These are phyloP conservation scores for Cordyceps sp. DNA, from an alignment of 2,329 filamentous ascomycete genomes.

Conservation along the genomic window DNA sequence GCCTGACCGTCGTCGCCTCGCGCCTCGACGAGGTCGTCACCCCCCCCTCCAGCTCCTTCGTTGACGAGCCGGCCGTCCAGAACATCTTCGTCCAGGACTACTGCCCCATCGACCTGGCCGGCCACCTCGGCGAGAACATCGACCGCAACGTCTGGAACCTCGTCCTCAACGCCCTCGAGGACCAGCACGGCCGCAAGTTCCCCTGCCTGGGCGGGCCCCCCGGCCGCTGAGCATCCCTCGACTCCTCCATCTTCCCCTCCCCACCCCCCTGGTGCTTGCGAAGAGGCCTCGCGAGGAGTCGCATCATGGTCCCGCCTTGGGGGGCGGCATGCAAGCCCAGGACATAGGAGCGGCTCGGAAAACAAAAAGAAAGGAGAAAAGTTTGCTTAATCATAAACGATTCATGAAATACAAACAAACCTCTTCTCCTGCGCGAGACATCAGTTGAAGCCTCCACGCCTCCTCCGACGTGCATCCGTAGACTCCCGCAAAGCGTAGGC, in stretches of 20 bases:
- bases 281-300: too few relatives aligned
- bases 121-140: constrained; percentile 4
- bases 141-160: constrained; percentile 6
- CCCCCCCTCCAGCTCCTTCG: constrained; percentile 4
- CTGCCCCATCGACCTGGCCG: constrained; percentile 4
- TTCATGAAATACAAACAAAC: too few relatives aligned
- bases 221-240: constrained; percentile 3
- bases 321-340: too few relatives aligned
- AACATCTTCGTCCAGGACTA: constrained; percentile 6
- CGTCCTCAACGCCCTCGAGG: constrained; percentile 5
- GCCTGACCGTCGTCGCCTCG: constrained; percentile 5
- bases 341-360: too few relatives aligned
- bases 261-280: too few relatives aligned
- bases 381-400: too few relatives aligned
- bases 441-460: too few relatives aligned
- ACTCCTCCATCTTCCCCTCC: background rate
- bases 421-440: too few relatives aligned
- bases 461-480: too few relatives aligned
- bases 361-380: too few relatives aligned
- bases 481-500: too few relatives aligned
- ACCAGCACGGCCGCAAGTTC: constrained; percentile 3
- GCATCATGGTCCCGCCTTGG: too few relatives aligned
- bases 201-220: background rate
- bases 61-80: constrained; percentile 4
- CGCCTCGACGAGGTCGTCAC: constrained; percentile 4